Evolutionary conservation across 331 rosid species (phyloP).

Genomic region (Malus hybrid): DNA sequence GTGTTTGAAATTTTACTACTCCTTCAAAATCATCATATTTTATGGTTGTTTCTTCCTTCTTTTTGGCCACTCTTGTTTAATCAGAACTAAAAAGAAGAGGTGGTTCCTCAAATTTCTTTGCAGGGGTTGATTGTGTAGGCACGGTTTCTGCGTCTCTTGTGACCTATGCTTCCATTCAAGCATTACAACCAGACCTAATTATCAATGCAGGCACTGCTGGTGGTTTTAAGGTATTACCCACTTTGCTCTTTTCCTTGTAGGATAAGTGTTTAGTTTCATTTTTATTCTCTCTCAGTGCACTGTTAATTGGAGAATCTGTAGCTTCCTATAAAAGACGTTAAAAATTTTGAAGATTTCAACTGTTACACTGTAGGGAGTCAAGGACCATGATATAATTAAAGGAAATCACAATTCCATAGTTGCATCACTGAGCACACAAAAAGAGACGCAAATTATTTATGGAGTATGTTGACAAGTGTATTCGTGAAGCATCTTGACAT

Average conservation of each 20-base stretch:
- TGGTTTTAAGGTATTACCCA: slow-evolving; percentile 65
- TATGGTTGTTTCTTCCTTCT: not conserved
- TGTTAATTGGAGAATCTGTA: not conserved
- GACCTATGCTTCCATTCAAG: slow-evolving; percentile 88
- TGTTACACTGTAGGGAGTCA: not conserved
- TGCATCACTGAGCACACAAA: not conserved
- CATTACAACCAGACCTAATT: slow-evolving; percentile 72
- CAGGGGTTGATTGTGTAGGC: slow-evolving; percentile 97
- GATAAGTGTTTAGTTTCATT: not conserved
- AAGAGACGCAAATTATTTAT: not conserved
- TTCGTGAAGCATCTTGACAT: not conserved
- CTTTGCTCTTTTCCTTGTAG: not conserved
- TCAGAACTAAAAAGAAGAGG: not conserved
- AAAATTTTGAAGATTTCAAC: not conserved
- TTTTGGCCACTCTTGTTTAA: not conserved
- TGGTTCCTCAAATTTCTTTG: slow-evolving; percentile 22
- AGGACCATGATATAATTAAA: not conserved
- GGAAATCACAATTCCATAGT: not conserved
- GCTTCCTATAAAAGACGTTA: not conserved
- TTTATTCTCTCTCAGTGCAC: not conserved
- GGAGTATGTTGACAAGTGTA: not conserved
- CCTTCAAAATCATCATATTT: not conserved
- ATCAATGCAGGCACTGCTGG: slow-evolving; percentile 97
- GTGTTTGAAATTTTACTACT: not conserved
- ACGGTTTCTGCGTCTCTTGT: slow-evolving; percentile 78